Evolutionary conservation across 139 green algal genomes (phyloP), one percentile per base, ranked within the genome.

Genomic region (Ettlia oleoabundans): DNA sequence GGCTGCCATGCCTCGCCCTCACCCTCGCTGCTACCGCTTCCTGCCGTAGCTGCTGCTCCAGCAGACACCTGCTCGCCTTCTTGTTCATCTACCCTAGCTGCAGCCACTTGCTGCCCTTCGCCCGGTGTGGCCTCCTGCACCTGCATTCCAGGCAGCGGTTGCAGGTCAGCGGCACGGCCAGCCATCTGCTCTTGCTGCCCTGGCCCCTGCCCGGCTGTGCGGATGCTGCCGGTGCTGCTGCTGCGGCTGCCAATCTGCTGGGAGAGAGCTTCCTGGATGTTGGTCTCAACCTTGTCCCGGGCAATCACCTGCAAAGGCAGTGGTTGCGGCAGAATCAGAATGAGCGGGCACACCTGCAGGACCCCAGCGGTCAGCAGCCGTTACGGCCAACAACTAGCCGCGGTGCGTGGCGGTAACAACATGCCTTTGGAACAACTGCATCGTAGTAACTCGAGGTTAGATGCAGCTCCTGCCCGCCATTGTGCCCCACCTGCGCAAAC

Each of bases 151-250:
- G 62, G 28, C 62, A 69, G 62, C 52, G 51, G 87, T 80, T 95
- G 69, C 78, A 95, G 51, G 93, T 95, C 47, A 79, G 87, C 47
- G 90, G 88, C 61, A 72, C 93, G 38, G 94, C 5, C 55, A 9
- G 67, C 38, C 22, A 40, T 18, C 3, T 6, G 8, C 22, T 13
- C 43, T 26, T 24, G 42, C 70, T 52, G 42, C 42, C 6, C 40
- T 18, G 41, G 69, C 69, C 42, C 65, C 65, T 28, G 41, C 40
- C 69, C n/a, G 5, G 69, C 69, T 22, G 8, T 26, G 8, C 26
- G 42, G 68, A 19, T 65, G 42, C 70, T 47, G 43, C 28, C 1
- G 13, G 19, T 32, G 38, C 37, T 74, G 66, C 9, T 32, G 72
- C 1, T 65, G 43, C 38, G 26, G 33, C 30, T 80, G 73, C 73